Evolutionary conservation across 768 basidiomycete species (phyloP).

Genomic region (Russula abietina): DNA sequence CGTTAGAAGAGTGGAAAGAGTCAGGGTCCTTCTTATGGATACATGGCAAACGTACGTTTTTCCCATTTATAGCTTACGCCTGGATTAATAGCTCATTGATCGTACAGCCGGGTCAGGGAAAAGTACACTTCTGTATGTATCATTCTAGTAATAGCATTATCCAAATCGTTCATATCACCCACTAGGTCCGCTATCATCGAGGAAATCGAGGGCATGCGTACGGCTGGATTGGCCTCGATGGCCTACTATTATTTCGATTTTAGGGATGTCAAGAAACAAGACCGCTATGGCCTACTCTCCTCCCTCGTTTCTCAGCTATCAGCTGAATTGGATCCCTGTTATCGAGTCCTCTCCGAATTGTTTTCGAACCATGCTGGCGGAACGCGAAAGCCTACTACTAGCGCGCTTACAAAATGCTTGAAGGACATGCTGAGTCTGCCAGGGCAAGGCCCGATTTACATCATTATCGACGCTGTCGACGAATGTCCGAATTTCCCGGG

Average conservation of each 20-base stretch:
- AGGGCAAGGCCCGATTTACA: background rate
- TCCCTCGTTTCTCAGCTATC: constrained; percentile 2
- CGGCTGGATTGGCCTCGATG: background rate
- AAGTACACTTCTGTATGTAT: background rate
- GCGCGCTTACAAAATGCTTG: background rate
- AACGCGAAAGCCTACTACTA: background rate
- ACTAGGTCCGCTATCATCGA: background rate
- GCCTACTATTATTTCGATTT: background rate
- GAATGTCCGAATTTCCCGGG: constrained; percentile 8
- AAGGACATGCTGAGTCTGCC: background rate
- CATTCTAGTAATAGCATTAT: fast-evolving
- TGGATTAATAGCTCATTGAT: background rate
- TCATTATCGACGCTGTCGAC: constrained; percentile 8
- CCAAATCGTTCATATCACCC: background rate
- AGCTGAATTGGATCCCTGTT: background rate
- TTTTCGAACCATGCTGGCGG: background rate
- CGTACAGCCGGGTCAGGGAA: background rate
- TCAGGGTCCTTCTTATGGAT: background rate
- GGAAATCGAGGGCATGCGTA: background rate
- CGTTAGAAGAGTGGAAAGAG: background rate
- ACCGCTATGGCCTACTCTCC: background rate
- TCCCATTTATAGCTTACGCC: fast-evolving
- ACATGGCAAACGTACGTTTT: background rate
- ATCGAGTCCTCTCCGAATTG: background rate
- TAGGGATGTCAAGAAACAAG: background rate